Evolutionary conservation across 2,329 filamentous ascomycete genomes (phyloP).

Genomic region (Verticillium albo-atrum): DNA sequence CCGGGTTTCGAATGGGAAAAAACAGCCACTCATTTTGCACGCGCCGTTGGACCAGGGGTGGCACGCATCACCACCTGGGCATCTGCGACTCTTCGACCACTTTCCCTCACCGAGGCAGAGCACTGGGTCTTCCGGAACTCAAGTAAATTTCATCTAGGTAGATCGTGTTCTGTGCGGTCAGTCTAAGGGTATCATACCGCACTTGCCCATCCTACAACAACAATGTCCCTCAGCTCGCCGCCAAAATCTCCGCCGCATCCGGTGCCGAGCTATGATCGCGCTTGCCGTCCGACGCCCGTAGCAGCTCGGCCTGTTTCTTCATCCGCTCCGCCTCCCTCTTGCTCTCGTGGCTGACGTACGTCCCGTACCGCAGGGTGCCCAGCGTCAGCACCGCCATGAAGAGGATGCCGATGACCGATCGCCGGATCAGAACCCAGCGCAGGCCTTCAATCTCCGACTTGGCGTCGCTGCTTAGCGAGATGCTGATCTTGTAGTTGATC

Average conservation of each 20-base stretch:
- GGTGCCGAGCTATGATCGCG: constrained; percentile 41
- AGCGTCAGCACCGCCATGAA: constrained; percentile 62
- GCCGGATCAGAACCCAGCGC: constrained; percentile 73
- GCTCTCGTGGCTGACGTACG: constrained; percentile 48
- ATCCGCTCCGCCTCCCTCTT: constrained; percentile 40
- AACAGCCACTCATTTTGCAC: no score
- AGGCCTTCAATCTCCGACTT: constrained; percentile 90
- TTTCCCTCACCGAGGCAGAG: no score
- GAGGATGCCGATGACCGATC: constrained; percentile 59
- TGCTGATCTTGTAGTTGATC: constrained; percentile 94
- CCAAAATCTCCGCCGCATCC: constrained; percentile 53
- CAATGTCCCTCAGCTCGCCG: constrained; percentile 41
- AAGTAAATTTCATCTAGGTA: not conserved
- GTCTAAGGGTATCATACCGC: not conserved
- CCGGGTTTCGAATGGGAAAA: no score
- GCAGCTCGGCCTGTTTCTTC: constrained; percentile 37
- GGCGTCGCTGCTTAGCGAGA: constrained; percentile 81
- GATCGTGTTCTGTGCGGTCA: not conserved
- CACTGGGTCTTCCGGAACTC: not conserved
- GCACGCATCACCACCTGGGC: no score
- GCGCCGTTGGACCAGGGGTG: no score
- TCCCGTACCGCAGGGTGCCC: constrained; percentile 54
- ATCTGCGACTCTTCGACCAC: not conserved
- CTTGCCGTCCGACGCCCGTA: constrained; percentile 37
- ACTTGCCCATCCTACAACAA: not conserved